Percentiles rank a stretch among this genome's conserved stretches.
These are phyloP conservation scores for Leptographium wingfieldii DNA, from an alignment of 2,329 filamentous ascomycete genomes.

Conservation along the genomic window DNA sequence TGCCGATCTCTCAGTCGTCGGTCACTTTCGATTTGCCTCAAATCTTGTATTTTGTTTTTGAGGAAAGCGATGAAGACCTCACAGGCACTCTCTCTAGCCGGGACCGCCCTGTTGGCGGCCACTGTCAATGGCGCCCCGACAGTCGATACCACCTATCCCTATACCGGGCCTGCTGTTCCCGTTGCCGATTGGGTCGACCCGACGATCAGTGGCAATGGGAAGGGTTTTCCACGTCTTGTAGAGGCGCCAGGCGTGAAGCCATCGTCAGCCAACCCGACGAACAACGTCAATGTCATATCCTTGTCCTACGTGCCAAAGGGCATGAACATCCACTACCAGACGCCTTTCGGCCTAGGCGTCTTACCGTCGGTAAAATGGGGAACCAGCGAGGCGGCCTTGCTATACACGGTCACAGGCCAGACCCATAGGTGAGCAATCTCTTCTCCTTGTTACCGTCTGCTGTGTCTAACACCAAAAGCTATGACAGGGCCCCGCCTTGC, in stretches of 20 bases:
- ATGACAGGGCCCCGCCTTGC: conserved; percentile 37
- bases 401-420: conserved; percentile 23
- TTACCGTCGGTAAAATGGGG: conserved; percentile 32
- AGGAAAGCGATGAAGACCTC: conserved; percentile 10
- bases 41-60: too few relatives aligned
- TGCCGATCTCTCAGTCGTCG: too few relatives aligned
- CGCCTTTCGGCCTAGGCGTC: conserved; percentile 36
- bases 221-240: conserved; percentile 35
- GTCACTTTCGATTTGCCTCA: too few relatives aligned
- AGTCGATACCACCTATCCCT: conserved; percentile 31
- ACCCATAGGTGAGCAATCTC: conserved; percentile 19
- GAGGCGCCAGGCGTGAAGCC: conserved; percentile 37
- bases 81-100: not conserved
- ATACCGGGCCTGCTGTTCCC: conserved; percentile 34
- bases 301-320: conserved; percentile 33
- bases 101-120: conserved; percentile 2
- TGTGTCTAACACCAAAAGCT: conserved; percentile 11
- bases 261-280: conserved; percentile 26
- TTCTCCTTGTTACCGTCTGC: not conserved
- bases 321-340: conserved; percentile 41
- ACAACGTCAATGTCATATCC: conserved; percentile 40
- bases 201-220: conserved; percentile 37
- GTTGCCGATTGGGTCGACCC: conserved; percentile 38
- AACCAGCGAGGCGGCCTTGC: conserved; percentile 18
- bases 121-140: not conserved